A percentile compares a stretch with the other conserved stretches of the same genome.
Conservation (phyloP, 2,329 filamentous ascomycete species). For the Truncatella angustata region DNA sequence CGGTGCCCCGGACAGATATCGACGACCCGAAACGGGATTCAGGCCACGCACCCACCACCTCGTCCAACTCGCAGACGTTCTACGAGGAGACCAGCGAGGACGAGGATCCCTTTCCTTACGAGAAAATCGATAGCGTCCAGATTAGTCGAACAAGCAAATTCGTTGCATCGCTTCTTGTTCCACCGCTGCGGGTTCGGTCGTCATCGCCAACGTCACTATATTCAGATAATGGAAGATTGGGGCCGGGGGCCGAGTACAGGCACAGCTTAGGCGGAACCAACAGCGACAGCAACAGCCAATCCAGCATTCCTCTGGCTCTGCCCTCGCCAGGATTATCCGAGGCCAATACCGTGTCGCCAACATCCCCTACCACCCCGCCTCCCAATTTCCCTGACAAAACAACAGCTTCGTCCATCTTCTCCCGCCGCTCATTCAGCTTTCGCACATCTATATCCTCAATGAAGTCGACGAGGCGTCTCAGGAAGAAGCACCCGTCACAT, state of each 20-base stretch:
- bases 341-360: constrained; percentile 25
- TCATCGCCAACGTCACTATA: constrained; percentile 27
- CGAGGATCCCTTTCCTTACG: constrained; percentile 33
- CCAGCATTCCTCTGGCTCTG: constrained; percentile 24
- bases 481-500: constrained; percentile 7
- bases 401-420: constrained; percentile 14
- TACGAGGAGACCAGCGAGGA: constrained; percentile 34
- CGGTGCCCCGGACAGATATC: constrained; percentile 25
- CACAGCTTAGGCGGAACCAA: constrained; percentile 3
- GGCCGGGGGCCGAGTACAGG: no score
- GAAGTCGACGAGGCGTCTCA: constrained; percentile 10
- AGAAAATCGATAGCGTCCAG: constrained; percentile 21
- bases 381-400: constrained; percentile 24
- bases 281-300: constrained; percentile 20
- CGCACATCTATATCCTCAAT: constrained; percentile 18
- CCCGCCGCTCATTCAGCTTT: constrained; percentile 25
- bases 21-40: constrained; percentile 56
- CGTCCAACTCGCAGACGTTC: constrained; percentile 30
- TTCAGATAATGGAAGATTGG: constrained; percentile 22
- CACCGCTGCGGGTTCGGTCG: constrained; percentile 22
- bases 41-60: constrained; percentile 44
- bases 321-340: constrained; percentile 27
- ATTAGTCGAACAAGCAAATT: constrained; percentile 15
- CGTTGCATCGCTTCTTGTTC: constrained; percentile 14
- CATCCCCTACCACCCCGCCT: constrained; percentile 27